Evolutionary conservation across 805 yeast species (phyloP), one percentile per base, ranked within the genome.

Genomic region (Suhomyces faveliae): DNA sequence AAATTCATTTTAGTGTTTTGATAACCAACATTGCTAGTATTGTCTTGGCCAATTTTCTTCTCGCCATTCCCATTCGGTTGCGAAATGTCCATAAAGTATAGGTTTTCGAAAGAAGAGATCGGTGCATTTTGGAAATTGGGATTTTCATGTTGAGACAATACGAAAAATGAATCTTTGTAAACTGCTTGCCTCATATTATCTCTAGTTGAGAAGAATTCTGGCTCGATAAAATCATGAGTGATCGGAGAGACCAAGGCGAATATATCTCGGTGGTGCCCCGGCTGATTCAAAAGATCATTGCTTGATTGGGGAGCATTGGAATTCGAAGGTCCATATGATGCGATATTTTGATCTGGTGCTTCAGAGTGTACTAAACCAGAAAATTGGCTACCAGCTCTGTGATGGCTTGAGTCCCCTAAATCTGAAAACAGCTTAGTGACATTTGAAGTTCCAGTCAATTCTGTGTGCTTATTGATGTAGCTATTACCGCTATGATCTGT

Each of bases 211-310:
- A 37, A 49, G 24, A 53, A 46, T n/a, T 51, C 56, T 7, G 40
- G 46, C 7, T 45, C 53, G n/a, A 49, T 37, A 4, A 45, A 40
- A 29, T 39, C 37, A n/a, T 46, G 50, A 10, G 43, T 45, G 24
- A 50, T 44, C 9, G 51, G 51, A 6, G 51, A 37, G 10, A 52
- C 52, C 35, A 37, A 35, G 20, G 56, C 45, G 42, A 52, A 52
- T 13, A 52, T 52, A 23, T 52, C 51, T 41, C 33, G 21, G 5
- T 22, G 33, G 8, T 35, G 30, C n/a, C 23, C 42, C 15, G 4
- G n/a, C 9, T 15, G 21, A 33, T 33, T 33, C n/a, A 10, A 10
- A 17, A 33, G 21, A 11, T 15, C 15, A 5, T 33, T 11, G 3
- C 10, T 17, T 33, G 6, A 12, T 33, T 17, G 19, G 5, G 21